Evolutionary conservation across 495 filamentous ascomycete genomes (phyloP).

Genomic region (Xylaria longipes): DNA sequence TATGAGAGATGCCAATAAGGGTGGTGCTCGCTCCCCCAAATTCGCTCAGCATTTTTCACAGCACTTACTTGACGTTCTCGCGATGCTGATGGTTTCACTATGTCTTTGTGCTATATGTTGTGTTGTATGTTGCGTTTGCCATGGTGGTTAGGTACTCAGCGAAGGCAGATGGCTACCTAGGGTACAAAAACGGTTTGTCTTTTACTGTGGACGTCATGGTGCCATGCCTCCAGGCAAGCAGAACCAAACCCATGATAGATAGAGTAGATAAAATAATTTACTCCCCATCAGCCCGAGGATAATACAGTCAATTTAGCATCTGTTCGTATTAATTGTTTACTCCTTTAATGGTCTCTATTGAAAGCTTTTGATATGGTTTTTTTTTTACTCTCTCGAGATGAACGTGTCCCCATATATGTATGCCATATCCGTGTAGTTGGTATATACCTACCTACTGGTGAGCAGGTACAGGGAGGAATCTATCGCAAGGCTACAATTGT

Average conservation of each 20-base stretch:
- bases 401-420: neutral
- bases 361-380: neutral
- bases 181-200: neutral
- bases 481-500: neutral
- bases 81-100: neutral
- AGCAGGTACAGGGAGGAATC: neutral
- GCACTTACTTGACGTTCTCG: neutral
- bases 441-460: neutral
- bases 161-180: neutral
- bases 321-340: neutral
- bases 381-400: neutral
- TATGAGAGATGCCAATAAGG: neutral
- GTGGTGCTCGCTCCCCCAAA: neutral
- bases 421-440: neutral
- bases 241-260: neutral
- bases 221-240: conserved; percentile 3
- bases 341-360: neutral
- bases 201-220: neutral
- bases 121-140: neutral
- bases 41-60: neutral
- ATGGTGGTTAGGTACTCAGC: neutral
- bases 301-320: neutral
- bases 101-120: neutral
- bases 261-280: conserved; percentile 1
- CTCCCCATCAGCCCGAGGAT: neutral